Base-by-base conservation (phyloP, 2,329 filamentous ascomycete genomes). In the Xylaria sp. region DNA sequence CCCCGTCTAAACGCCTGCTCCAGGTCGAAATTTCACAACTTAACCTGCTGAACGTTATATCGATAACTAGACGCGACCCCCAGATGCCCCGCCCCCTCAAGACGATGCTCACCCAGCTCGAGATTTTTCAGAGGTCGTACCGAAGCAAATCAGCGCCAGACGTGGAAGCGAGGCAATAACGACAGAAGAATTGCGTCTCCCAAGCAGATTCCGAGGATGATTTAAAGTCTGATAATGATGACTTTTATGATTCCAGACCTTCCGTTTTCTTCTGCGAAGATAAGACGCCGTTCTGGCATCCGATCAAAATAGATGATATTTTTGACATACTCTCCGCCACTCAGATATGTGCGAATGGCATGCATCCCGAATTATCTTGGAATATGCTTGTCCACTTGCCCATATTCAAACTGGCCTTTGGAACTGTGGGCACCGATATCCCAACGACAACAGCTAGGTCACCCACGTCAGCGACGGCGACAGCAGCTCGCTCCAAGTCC, bases 381-480 rank as follows among this genome's bases (percentile, higher is more conserved):
- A 59, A 64, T 42, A 64, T 50, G 19, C 62, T 64, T 19, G 62
- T 64, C 2, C 62, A 64, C 30, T 64, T 54, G 55, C 62, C 62
- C 32, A 47, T 54, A 11, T 64, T 64, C 19, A 34, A 59, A 59
- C 17, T 64, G 36, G 62, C 62, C 21, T 47, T 64, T 6, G 62
- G 62, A 21, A 19, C 51, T 30, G n/a, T 34, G 9, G 5, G 34
- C 32, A 45, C 47, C 24, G 34, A 64, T 8, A 58, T 58, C 21
- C 45, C 45, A 50, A n/a, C n/a, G n/a, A n/a, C n/a, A n/a, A n/a
- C n/a, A n/a, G n/a, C n/a, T n/a, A n/a, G n/a, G n/a, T n/a, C n/a
- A n/a, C n/a, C n/a, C n/a, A n/a, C n/a, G n/a, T n/a, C n/a, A n/a
- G n/a, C n/a, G n/a, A n/a, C n/a, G n/a, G 21, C 51, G 24, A 32